Base-by-base conservation (phyloP, 768 basidiomycete genomes). In the Panaeolus papilionaceus region DNA sequence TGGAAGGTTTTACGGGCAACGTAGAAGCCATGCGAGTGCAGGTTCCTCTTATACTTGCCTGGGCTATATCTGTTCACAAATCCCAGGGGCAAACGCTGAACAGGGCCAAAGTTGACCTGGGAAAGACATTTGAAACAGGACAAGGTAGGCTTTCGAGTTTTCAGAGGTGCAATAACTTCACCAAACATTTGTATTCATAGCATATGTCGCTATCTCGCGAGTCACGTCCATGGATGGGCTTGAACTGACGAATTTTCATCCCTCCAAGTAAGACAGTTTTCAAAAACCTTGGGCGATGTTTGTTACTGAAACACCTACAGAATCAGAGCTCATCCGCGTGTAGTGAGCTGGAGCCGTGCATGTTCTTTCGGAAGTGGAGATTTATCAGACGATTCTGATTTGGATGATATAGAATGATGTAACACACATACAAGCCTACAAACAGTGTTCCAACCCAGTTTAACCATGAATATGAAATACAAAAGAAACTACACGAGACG, bases 11-110 rank as follows among this genome's bases (percentile, higher is more conserved):
- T 18, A 78, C 75, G 61, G 91, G 89, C 1, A 81, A 81, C 20
- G 74, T 83, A 47, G 91, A 93, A 75, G 90, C 89, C 8, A 78
- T 73, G 16, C 80, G 91, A 64, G 74, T 82, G 10, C 91, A 92
- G 79, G 88, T 90, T 6, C 82, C 82, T 2, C 66, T 82, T 18
- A 80, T 80, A 38, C 72, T 95, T 18, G 89, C 94, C 0, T 96
- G 93, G 94, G 93, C 93, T 0, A 79, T 95, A 76, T 89, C 89
- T 14, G 89, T 96, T 47, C 95, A 96, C 79, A 96, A 96, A 74
- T 91, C 90, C 2, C 95, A 97, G 76, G 95, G 95, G 0, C 94
- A 95, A 77, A 95, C 93, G 0, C 79, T 97, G 51, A 83, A 88
- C 54, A 82, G 92, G 61, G 92, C 95, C 67, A 92, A 91, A 70